A percentile compares a stretch with the other conserved stretches of the same genome.
phyloP scores from a whole-genome alignment of 2,329 filamentous ascomycete genomes.

The Trichoderma cornu-damae region DNA sequence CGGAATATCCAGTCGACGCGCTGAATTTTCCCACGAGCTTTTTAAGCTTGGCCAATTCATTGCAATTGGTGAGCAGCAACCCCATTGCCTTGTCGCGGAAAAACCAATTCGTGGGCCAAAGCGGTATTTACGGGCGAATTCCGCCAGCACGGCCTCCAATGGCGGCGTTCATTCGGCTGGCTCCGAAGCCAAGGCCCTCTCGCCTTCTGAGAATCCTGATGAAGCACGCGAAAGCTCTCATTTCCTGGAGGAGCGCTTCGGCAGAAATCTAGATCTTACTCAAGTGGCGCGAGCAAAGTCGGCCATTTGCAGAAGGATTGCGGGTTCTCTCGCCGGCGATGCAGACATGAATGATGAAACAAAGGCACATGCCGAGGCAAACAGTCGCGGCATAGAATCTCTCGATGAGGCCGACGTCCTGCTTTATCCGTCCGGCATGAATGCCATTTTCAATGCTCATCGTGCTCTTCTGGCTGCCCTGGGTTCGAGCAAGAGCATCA shows the following conservation, averaged over 20 bases:
- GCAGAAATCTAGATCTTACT: constrained; percentile 77
- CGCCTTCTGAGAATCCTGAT: constrained; percentile 23
- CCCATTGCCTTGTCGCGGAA: constrained; percentile 27
- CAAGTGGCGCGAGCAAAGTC: constrained; percentile 77
- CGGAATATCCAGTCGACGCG: constrained; percentile 82
- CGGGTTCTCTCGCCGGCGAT: constrained; percentile 73
- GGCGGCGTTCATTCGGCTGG: neutral
- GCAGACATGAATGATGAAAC: constrained; percentile 44
- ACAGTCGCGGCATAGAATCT: constrained; percentile 53
- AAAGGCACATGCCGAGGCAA: constrained; percentile 30
- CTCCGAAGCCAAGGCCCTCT: constrained; percentile 18
- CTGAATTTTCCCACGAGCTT: constrained; percentile 78
- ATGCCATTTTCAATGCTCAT: constrained; percentile 86
- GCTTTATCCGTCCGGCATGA: constrained; percentile 88
- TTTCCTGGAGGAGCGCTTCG: constrained; percentile 92
- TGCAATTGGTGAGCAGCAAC: constrained; percentile 27
- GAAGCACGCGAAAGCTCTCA: constrained; percentile 62
- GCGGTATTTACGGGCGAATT: constrained; percentile 64
- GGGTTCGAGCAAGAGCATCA: constrained; percentile 68
- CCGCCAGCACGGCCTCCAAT: constrained; percentile 32
- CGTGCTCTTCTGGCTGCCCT: constrained; percentile 62
- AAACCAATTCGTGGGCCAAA: constrained; percentile 64
- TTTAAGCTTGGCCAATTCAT: constrained; percentile 62
- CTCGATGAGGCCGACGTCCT: constrained; percentile 85
- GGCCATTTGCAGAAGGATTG: constrained; percentile 81